Evolutionary conservation across 495 filamentous ascomycete species (phyloP).

Genomic region (Xylaria venustula): DNA sequence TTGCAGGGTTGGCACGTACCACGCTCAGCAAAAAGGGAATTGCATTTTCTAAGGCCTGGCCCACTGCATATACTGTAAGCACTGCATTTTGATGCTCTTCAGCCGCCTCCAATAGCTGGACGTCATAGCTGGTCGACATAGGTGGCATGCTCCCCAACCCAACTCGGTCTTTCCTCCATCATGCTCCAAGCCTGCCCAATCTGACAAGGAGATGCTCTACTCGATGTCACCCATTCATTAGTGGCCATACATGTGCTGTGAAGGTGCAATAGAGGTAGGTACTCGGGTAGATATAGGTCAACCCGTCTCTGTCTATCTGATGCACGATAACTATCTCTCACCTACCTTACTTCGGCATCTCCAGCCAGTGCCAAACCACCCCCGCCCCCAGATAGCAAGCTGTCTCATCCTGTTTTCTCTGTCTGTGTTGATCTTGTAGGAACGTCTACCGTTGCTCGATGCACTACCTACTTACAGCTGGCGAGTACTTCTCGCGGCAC

Average conservation of each 20-base stretch:
- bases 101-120: conserved; percentile 18
- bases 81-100: conserved; percentile 10
- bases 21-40: background rate
- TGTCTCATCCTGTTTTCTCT: background rate
- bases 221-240: conserved; percentile 14
- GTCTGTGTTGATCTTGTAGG: too few relatives aligned
- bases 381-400: background rate
- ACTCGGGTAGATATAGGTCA: background rate
- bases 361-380: background rate
- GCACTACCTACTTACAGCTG: too few relatives aligned
- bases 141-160: background rate
- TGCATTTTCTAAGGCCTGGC: too few relatives aligned
- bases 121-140: background rate
- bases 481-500: too few relatives aligned
- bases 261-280: background rate
- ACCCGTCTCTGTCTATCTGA: background rate
- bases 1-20: conserved; percentile 6
- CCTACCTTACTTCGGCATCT: background rate
- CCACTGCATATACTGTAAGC: background rate
- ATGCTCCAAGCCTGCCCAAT: conserved; percentile 13
- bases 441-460: too few relatives aligned
- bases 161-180: background rate
- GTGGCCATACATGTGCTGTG: background rate
- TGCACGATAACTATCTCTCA: background rate
- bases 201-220: conserved; percentile 1